phyloP scores from a whole-genome alignment of 805 yeast genomes.

The Saccharomycopsis microspora region DNA sequence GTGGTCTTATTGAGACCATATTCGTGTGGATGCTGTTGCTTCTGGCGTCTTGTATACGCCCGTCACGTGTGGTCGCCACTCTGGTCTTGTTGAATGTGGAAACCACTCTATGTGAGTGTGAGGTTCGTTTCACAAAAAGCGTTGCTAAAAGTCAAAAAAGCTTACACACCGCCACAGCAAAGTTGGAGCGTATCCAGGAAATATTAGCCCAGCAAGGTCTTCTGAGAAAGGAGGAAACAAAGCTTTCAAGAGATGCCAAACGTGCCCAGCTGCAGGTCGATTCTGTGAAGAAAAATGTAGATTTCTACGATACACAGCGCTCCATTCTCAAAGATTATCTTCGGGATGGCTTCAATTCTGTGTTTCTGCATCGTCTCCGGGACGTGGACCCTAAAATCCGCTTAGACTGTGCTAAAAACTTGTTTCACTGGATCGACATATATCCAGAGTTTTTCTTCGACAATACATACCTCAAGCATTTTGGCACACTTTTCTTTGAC shows the following conservation, averaged over 20 bases:
- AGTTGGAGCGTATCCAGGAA: constrained; percentile 24
- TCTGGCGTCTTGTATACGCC: constrained; percentile 56
- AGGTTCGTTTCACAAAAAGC: constrained; percentile 25
- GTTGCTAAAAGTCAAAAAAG: constrained; percentile 36
- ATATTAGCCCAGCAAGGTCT: constrained; percentile 21
- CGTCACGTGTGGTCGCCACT: constrained; percentile 62
- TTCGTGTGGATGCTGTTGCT: constrained; percentile 69
- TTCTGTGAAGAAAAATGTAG: constrained; percentile 33
- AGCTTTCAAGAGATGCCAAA: constrained; percentile 22
- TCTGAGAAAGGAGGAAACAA: constrained; percentile 25
- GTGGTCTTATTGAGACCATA: constrained; percentile 37
- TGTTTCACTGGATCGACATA: constrained; percentile 63
- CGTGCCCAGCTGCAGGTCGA: constrained; percentile 31
- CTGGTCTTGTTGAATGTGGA: constrained; percentile 47
- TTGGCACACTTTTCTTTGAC: constrained; percentile 84
- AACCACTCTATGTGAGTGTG: constrained; percentile 43
- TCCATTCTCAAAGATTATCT: constrained; percentile 43
- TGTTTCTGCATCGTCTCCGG: constrained; percentile 67
- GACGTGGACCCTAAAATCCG: constrained; percentile 69
- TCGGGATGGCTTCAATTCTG: constrained; percentile 52
- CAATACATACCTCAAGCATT: constrained; percentile 58
- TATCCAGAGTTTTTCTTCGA: constrained; percentile 65
- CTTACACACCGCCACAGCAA: constrained; percentile 21
- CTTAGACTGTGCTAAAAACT: constrained; percentile 48
- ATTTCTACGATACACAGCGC: constrained; percentile 35